A percentile compares a stretch with the other conserved stretches of the same genome.
phyloP scores from a whole-genome alignment of 1,284 basidiomycete genomes.

The Somion occarium region DNA sequence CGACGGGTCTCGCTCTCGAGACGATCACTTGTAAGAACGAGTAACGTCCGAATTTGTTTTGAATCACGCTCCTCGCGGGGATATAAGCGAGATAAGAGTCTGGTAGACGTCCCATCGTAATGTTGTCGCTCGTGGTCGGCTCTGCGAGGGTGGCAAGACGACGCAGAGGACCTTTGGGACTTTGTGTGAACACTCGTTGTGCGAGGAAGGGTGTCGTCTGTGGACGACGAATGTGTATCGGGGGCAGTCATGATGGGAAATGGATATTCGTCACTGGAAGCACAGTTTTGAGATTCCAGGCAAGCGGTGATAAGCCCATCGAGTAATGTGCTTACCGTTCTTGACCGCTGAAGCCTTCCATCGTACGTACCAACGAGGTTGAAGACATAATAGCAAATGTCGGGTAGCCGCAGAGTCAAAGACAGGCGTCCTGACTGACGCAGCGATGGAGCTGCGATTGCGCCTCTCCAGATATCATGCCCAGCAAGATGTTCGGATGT shows the following conservation, averaged over 20 bases:
- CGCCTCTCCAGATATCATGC: constrained; percentile 2
- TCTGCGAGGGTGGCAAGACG: constrained; percentile 3
- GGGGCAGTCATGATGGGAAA: constrained; percentile 3
- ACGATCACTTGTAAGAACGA: constrained; percentile 34
- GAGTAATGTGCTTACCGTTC: neutral
- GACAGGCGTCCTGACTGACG: neutral
- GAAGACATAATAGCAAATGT: constrained; percentile 3
- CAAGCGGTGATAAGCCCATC: neutral
- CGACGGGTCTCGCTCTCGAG: constrained; percentile 40
- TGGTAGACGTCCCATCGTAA: constrained; percentile 19
- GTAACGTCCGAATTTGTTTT: constrained; percentile 33
- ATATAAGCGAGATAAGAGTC: constrained; percentile 25
- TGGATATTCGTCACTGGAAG: constrained; percentile 6
- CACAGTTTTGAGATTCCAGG: neutral
- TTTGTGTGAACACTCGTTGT: constrained; percentile 1
- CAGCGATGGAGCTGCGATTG: constrained; percentile 1
- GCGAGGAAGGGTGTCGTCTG: constrained; percentile 3
- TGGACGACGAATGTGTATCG: constrained; percentile 7
- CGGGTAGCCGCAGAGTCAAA: constrained; percentile 2
- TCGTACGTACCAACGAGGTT: constrained; percentile 1
- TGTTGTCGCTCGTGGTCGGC: constrained; percentile 16
- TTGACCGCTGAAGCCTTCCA: constrained; percentile 1
- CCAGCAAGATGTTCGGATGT: neutral
- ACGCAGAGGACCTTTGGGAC: neutral
- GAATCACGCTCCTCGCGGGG: constrained; percentile 32